Conservation (phyloP, 345 rosid species). For the Diplotaxis tenuifolia region DNA sequence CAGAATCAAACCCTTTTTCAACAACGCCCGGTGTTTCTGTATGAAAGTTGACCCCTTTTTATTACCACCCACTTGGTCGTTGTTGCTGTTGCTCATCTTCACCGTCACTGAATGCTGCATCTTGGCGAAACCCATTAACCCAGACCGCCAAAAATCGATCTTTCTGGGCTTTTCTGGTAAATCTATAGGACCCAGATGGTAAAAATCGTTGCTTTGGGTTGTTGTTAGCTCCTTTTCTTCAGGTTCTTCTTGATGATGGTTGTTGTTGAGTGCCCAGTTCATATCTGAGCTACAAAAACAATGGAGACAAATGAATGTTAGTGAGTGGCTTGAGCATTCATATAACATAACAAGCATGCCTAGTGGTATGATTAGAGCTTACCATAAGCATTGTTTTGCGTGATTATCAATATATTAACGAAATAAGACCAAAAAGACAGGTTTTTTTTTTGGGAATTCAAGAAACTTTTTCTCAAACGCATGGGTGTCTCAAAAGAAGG, state of each 20-base stretch:
- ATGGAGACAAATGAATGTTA: conserved; percentile 23
- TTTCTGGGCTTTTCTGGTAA: conserved; percentile 12
- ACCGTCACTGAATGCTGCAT: conserved; percentile 58
- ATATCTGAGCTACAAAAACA: conserved; percentile 46
- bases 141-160: conserved; percentile 31
- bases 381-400: conserved; percentile 56
- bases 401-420: conserved; percentile 25
- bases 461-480: conserved; percentile 37
- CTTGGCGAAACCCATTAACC: conserved; percentile 58
- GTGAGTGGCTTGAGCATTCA: background rate
- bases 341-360: conserved; percentile 28
- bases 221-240: conserved; percentile 13
- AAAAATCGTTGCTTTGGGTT: conserved; percentile 24
- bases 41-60: conserved; percentile 70
- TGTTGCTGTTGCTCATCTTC: conserved; percentile 40
- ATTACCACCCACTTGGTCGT: conserved; percentile 55
- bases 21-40: conserved; percentile 63
- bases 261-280: conserved; percentile 45
- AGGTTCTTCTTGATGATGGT: conserved; percentile 30
- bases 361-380: conserved; percentile 34
- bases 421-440: conserved; percentile 5
- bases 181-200: conserved; percentile 1
- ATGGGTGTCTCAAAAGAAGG: conserved; percentile 73
- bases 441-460: conserved; percentile 17
- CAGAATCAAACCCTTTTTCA: conserved; percentile 56